Base-by-base conservation (phyloP, 2,329 filamentous ascomycete genomes). In the Ophiosphaerella narmari region DNA sequence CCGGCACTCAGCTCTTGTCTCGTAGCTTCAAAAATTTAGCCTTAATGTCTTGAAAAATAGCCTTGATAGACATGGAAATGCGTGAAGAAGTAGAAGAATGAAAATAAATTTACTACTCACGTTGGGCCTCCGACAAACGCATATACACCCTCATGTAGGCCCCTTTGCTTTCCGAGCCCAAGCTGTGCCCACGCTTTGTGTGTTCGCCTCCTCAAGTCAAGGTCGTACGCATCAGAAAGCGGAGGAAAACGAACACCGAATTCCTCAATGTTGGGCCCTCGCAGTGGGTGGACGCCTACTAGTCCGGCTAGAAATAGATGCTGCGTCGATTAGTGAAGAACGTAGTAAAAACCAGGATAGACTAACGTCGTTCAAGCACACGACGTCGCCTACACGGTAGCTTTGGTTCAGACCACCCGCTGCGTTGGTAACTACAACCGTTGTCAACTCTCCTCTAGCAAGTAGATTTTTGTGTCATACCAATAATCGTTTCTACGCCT, bases 171-270 rank as follows among this genome's bases (percentile, higher is more conserved):
- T 31, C 77, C 63, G 11, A 75, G 65, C 4, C 72, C 67, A 2
- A 84, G 71, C 52, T 78, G 77, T 38, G 76, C 75, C 82, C 84
- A 87, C 23, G 80, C 78, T 44, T 75, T 74, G 66, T 87, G 84
- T 4, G 80, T 80, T 39, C 78, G 75, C 54, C 80, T 78, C 43
- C 85, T 78, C 39, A 87, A 74, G 36, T 82, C 78, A 11, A 88
- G 76, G 60, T 87, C 84, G 64, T 88, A 88, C 1, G 85, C 85
- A 67, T 88, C 85, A 21, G 83, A 86, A 3, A 87, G 70, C 6
- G 85, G 78, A 36, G 84, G 85, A 60, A 88, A 88, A 5, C 85
- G 80, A 12, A 79, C 75, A 23, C 85, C 85, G 59, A 86, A 85
- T 38, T 85, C 79, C 18, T 86, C 83, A 26, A 75, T 76, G 62